Conservation (phyloP, 192 early-diverging fungal genomes). For the Geranomyces michiganensis region DNA sequence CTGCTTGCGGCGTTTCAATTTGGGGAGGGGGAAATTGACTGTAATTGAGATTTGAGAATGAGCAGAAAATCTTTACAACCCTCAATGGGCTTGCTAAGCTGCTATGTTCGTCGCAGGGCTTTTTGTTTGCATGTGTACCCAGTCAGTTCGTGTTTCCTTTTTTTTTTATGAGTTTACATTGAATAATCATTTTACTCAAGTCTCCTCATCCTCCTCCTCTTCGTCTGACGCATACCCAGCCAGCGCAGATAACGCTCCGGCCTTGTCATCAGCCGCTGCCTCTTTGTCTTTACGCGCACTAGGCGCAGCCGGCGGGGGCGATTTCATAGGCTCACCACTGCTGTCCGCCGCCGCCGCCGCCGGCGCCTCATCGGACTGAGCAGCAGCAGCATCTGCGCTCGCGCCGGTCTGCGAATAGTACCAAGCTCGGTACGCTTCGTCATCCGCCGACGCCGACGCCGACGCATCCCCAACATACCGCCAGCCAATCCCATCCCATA, state of each 20-base stretch:
- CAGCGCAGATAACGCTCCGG: slow-evolving; percentile 11
- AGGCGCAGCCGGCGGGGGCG: no score
- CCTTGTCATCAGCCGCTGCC: not conserved
- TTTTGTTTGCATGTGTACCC: no score
- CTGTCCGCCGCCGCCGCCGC: not conserved
- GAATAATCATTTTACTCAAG: no score
- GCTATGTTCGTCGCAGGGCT: no score
- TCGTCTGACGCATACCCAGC: slow-evolving; percentile 18
- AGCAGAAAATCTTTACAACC: no score
- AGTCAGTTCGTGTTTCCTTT: no score
- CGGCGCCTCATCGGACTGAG: not conserved
- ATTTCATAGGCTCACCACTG: not conserved
- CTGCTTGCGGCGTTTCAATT: no score
- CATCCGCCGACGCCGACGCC: not conserved
- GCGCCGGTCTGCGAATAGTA: slow-evolving; percentile 8
- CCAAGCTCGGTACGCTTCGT: slow-evolving; percentile 7
- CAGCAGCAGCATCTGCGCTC: not conserved
- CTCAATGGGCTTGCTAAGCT: no score
- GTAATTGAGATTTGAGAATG: no score
- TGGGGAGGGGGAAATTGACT: no score
- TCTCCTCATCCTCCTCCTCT: not conserved
- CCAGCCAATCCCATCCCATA: slow-evolving; percentile 31
- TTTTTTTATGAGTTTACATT: no score
- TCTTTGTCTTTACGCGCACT: no score
- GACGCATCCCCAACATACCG: not conserved